Base-by-base conservation (phyloP, 1,284 basidiomycete genomes). In the Singerocomus rubriflavus region DNA sequence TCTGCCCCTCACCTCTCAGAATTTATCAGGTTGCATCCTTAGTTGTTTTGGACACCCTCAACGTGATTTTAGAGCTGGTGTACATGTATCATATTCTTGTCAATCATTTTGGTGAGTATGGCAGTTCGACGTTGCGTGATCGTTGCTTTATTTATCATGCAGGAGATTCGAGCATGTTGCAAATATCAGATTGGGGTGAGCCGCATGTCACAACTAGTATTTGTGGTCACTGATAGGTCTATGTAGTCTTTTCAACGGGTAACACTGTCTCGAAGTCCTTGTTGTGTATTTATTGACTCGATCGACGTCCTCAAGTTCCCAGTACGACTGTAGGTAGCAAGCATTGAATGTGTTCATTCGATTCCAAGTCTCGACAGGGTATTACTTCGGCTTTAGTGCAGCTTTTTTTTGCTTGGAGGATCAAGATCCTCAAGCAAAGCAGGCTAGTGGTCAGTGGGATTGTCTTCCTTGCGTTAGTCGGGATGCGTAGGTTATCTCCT, bases 351-450 rank as follows among this genome's bases (percentile, higher is more conserved):
- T 13, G 7, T 27, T 32, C 6, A 6, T 46, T 16, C 36, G 17
- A 8, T 36, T 27, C 33, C 48, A 16, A 47, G 26, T 25, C 11
- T 27, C 21, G 44, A 27, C 39, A 73, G 70, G 66, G 70, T 2
- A 54, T 75, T 36, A 70, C 73, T 14, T 73, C 73, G 14, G 60
- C 68, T 38, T 57, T 67, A 21, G 73, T 74, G 14, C 73, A 75
- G 46, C 50, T 69, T 32, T 75, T 75, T 59, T 75, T 75, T 53
- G 71, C 73, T 5, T 75, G 73, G 73, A 61, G 73, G 52, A 71
- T 74, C 39, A 66, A 66, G 35, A 60, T 73, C 17, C 63, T 74
- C 44, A 72, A 68, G 14, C 59, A 62, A 36, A 70, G 56, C 46
- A 59, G 58, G 26, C 49, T 63, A 6, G 54, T 67, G 16, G 59